Base-by-base conservation (phyloP, 2,329 filamentous ascomycete genomes). In the Epichloe coenophiala region DNA sequence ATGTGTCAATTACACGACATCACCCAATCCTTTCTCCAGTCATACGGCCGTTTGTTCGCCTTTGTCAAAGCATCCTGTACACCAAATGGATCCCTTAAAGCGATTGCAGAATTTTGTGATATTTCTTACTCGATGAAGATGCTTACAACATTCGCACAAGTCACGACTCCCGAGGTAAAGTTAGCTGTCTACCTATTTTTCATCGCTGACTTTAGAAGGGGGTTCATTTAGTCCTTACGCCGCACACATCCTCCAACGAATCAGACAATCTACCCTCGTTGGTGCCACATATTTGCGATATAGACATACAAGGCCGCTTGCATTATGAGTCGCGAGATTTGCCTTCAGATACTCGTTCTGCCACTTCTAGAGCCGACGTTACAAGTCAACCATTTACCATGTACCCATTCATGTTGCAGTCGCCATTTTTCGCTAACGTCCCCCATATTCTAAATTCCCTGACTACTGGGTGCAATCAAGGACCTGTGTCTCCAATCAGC, bases 71-170 rank as follows among this genome's bases (percentile, higher is more conserved):
- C 68, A 12, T 58, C 63, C 13, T 66, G 64, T 12, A 67, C 68
- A 6, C 65, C 68, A 9, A 67, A 71, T 35, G 71, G 68, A 7
- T 58, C 70, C 5, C 68, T 76, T 54, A 69, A 66, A 49, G 72
- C 74, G 7, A 61, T 77, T 45, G 71, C 72, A 2, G 77, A 81
- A 56, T 81, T 74, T 51, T 72, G 70, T 48, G 75, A 80, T 53
- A 64, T 69, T 21, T 66, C 70, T 2, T 61, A 70, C 48, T 73
- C 74, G 9, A 44, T 68, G n/a, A 58, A 58, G 4, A 71, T 72
- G 5, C 63, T 71, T 3, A 59, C 65, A 7, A 65, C 64, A 51
- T 68, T 70, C 43, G 57, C 56, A 15, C 54, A 54, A 21, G 53
- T 56, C 6, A 45, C 58, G 4, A 57, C 55, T 9, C 40, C 54